Conservation (phyloP, 1,284 basidiomycete species). For the Earliella scabrosa region DNA sequence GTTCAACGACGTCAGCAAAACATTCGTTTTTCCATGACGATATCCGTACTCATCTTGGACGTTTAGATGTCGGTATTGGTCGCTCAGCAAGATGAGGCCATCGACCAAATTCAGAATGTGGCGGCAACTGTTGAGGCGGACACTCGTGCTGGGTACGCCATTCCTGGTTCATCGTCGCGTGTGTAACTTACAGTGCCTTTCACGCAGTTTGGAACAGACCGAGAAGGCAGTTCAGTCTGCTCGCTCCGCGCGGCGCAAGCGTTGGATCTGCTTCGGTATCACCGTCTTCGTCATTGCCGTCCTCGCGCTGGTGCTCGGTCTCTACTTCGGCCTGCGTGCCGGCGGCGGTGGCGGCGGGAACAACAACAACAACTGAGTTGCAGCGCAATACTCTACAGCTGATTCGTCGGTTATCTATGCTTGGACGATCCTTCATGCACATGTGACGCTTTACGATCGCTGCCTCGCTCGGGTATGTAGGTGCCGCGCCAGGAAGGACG, state of each 20-base stretch:
- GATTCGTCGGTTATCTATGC: not conserved
- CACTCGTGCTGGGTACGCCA: constrained; percentile 70
- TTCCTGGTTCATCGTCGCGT: not conserved
- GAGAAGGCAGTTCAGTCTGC: constrained; percentile 75
- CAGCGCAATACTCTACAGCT: not conserved
- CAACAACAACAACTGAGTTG: not conserved
- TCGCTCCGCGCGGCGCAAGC: constrained; percentile 73
- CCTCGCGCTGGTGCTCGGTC: constrained; percentile 57
- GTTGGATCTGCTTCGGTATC: constrained; percentile 81
- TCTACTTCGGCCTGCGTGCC: constrained; percentile 41
- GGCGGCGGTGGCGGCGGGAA: constrained; percentile 22
- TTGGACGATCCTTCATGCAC: constrained; percentile 11
- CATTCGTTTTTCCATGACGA: constrained; percentile 7
- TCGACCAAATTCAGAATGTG: constrained; percentile 65
- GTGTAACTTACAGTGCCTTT: not conserved
- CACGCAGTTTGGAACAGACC: constrained; percentile 62
- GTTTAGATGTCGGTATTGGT: constrained; percentile 78
- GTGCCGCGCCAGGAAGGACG: not conserved
- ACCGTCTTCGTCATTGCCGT: constrained; percentile 51
- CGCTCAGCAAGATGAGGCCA: constrained; percentile 79
- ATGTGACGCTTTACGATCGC: not conserved
- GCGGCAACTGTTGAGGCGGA: constrained; percentile 69
- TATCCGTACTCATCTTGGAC: not conserved
- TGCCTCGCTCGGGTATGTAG: not conserved
- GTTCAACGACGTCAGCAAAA: constrained; percentile 71